phyloP scores from a whole-genome alignment of 331 rosid species.

The Stylosanthes scabra region DNA sequence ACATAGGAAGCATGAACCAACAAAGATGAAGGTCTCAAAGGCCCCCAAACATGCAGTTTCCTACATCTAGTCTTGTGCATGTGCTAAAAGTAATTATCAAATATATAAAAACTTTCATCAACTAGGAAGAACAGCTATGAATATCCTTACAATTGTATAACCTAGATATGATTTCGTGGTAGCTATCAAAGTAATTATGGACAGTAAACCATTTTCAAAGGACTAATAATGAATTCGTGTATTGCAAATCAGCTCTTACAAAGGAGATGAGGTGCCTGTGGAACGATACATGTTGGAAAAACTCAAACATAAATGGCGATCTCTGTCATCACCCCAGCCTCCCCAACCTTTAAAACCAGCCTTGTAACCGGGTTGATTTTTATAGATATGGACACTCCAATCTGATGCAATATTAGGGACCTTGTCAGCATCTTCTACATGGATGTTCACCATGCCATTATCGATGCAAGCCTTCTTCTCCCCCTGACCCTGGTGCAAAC shows the following conservation, averaged over 20 bases:
- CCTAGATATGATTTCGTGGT: constrained; percentile 13
- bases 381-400: constrained; percentile 68
- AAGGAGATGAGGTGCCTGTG: constrained; percentile 34
- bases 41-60: constrained; percentile 12
- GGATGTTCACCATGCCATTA: constrained; percentile 65
- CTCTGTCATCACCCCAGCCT: constrained; percentile 96
- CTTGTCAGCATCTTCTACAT: constrained; percentile 58
- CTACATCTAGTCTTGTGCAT: neutral
- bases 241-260: constrained; percentile 37
- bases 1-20: constrained; percentile 7
- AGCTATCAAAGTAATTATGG: constrained; percentile 29
- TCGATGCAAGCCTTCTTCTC: constrained; percentile 74
- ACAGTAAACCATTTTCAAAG: constrained; percentile 31
- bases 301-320: constrained; percentile 74
- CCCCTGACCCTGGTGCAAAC: constrained; percentile 97
- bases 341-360: constrained; percentile 99
- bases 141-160: constrained; percentile 41
- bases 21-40: constrained; percentile 15
- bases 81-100: neutral
- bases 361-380: constrained; percentile 81
- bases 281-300: constrained; percentile 77
- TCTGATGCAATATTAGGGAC: constrained; percentile 69
- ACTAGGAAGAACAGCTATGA: constrained; percentile 23
- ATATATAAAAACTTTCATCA: constrained; percentile 20
- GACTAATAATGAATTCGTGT: constrained; percentile 39